phyloP scores from a whole-genome alignment of 495 filamentous ascomycete species.

The Tetracladium marchalianum region DNA sequence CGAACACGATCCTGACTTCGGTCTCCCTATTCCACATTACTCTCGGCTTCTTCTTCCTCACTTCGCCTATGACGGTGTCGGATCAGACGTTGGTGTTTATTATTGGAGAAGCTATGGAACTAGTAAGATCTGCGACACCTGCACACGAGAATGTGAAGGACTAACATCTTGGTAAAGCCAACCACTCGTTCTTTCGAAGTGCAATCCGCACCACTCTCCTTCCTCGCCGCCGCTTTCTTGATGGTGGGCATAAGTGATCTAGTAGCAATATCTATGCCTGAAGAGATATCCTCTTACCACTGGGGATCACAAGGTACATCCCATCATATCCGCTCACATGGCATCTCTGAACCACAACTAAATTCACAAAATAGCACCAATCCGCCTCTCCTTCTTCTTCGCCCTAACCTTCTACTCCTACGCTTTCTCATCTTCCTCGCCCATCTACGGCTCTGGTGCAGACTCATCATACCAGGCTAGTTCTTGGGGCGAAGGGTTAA shows the following conservation, averaged over 20 bases:
- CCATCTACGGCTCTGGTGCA: slow-evolving; percentile 19
- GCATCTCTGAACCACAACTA: slow-evolving; percentile 24
- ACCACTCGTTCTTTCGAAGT: slow-evolving; percentile 45
- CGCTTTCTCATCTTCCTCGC: slow-evolving; percentile 33
- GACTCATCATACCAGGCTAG: slow-evolving; percentile 19
- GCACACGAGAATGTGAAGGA: not conserved
- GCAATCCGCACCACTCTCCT: slow-evolving; percentile 56
- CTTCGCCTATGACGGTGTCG: slow-evolving; percentile 54
- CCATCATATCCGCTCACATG: slow-evolving; percentile 51
- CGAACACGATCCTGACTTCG: slow-evolving; percentile 64
- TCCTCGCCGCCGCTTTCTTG: slow-evolving; percentile 60
- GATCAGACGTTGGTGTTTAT: slow-evolving; percentile 77
- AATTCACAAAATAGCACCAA: slow-evolving; percentile 31
- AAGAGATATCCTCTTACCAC: slow-evolving; percentile 52
- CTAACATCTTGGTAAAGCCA: slow-evolving; percentile 20
- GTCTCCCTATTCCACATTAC: slow-evolving; percentile 75
- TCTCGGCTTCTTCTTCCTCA: slow-evolving; percentile 73
- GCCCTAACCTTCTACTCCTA: slow-evolving; percentile 60
- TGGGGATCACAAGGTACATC: slow-evolving; percentile 63
- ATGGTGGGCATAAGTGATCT: slow-evolving; percentile 63
- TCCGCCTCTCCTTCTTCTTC: slow-evolving; percentile 58
- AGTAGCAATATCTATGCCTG: slow-evolving; percentile 57
- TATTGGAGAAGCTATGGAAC: slow-evolving; percentile 69
- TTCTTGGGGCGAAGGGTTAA: slow-evolving; percentile 48
- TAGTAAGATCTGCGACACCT: slow-evolving; percentile 38